Evolutionary conservation across 129 eudicot species (phyloP), one percentile per base, ranked within the genome.

Genomic region (Centella asiatica): DNA sequence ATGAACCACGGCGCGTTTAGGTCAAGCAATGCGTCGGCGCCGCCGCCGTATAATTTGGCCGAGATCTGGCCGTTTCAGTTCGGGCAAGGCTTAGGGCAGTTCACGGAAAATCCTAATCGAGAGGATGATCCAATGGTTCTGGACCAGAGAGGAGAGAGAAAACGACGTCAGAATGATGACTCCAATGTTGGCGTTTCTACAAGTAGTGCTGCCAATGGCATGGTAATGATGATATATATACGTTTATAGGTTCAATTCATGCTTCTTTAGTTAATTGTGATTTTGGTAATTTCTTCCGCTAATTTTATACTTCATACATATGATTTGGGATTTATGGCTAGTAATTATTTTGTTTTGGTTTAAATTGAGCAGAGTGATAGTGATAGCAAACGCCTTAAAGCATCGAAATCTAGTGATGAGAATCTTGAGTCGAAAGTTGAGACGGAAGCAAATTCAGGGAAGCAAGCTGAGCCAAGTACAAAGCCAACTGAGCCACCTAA

Each of bases 1-100:
- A 81, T 87, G 83, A 79, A 74, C 24, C 80, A 67, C 49, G 67
- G 76, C 32, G 76, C 75, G 32, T 78, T 64, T 47, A 55, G 78
- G 70, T 59, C 86, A 25, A 79, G 60, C 50, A 82, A 52, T 71
- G 67, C 77, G 50, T 60, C 74, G 52, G 27, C 59, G 59, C 31
- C 77, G 71, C 72, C 59, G 59, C 31, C 77, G 71, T 74, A 48
- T 70, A 92, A 72, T 76, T 65, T 79, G 60, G 49, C 85, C 34
- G 90, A 87, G 95, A 87, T 87, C 90, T 92, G 99, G 99, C 95
- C 86, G 2, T 83, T 83, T 71, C 76, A 57, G 37, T 72, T 72
- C 14, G 60, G 66, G 48, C 66, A 50, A 23, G 25, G 27, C 17
- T 22, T 49, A 72, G 72, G 74, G 31, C 75, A 70, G 53, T 72